These are phyloP conservation scores for Alternaria angustiovoidea DNA, from an alignment of 2,329 filamentous ascomycete genomes.

Conservation along the genomic window DNA sequence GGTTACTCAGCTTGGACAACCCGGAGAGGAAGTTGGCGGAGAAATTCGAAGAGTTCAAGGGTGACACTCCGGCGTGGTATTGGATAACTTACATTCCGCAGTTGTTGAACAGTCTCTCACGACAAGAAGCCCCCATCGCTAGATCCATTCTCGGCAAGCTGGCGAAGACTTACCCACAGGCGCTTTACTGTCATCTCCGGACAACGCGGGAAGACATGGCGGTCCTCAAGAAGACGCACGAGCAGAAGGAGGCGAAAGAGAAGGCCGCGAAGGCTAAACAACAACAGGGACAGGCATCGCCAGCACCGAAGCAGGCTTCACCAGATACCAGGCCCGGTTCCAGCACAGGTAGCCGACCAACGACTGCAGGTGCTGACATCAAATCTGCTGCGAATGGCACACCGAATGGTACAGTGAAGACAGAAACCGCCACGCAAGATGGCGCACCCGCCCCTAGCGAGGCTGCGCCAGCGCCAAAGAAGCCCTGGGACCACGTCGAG, in stretches of 20 bases:
- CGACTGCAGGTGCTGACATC: slow-evolving; percentile 47
- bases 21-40: slow-evolving; percentile 80
- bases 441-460: slow-evolving; percentile 30
- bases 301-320: slow-evolving; percentile 48
- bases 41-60: slow-evolving; percentile 96
- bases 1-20: slow-evolving; percentile 94
- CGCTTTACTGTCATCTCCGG: slow-evolving; percentile 92
- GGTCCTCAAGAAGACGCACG: slow-evolving; percentile 88
- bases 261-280: slow-evolving; percentile 67
- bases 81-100: slow-evolving; percentile 99
- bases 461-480: slow-evolving; percentile 61
- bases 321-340: slow-evolving; percentile 45
- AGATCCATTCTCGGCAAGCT: slow-evolving; percentile 90
- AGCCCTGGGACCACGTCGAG: slow-evolving; percentile 95
- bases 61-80: slow-evolving; percentile 97
- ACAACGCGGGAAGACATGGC: slow-evolving; percentile 95
- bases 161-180: slow-evolving; percentile 92
- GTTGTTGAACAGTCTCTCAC: slow-evolving; percentile 86
- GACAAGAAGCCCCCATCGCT: slow-evolving; percentile 88
- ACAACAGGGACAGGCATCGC: slow-evolving; percentile 58
- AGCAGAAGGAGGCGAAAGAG: slow-evolving; percentile 65
- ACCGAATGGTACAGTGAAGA: slow-evolving; percentile 49
- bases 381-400: slow-evolving; percentile 64
- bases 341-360: slow-evolving; percentile 38
- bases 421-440: slow-evolving; percentile 47